Base-by-base conservation (phyloP, 1,284 basidiomycete genomes). In the Irpex rosettiformis region DNA sequence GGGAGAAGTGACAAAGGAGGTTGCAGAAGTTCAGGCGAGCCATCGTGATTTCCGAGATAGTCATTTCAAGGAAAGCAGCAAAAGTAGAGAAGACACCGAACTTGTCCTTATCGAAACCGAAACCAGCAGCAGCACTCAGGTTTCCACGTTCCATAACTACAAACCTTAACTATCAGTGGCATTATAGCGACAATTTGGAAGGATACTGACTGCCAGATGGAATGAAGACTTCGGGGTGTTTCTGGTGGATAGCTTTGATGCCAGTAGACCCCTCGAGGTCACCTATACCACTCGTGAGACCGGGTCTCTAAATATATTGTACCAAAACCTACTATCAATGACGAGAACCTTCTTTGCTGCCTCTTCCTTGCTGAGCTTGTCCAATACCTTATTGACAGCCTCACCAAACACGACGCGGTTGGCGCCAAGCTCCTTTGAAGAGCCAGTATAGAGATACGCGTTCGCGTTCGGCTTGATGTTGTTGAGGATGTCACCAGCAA, bases 1-100 rank as follows among this genome's bases (percentile, higher is more conserved):
- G 92, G 24, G 91, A 93, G 77, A 93, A 94, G 75, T 94, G 91
- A 67, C 80, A 88, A 28, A 94, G 81, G 16, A 94, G 85, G 68
- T 94, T 94, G 77, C 89, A 91, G 68, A 88, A 81, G 73, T 93
- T 93, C 68, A 93, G 73, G 57, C 91, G 83, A 16, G 92, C 92
- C 92, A 94, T 94, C n/a, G 91, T 93, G 58, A 93, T 76, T 70
- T 94, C 92, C 2, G 91, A 93, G 60, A 93, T 73, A 59, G 90
- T 77, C 92, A 94, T 94, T 79, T 94, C 91, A 61, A 93, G 77
- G 79, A 94, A 94, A 3, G 92, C 91, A 53, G 88, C 89, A 76
- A 94, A 94, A 4, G 91, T 94, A 22, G 89, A 91, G 77, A 91
- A 91, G 60, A 92, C 88, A 65, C 88, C 89, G 61, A 86, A 89